Evolutionary conservation across 495 filamentous ascomycete species (phyloP).

Genomic region (Neurospora sp.): DNA sequence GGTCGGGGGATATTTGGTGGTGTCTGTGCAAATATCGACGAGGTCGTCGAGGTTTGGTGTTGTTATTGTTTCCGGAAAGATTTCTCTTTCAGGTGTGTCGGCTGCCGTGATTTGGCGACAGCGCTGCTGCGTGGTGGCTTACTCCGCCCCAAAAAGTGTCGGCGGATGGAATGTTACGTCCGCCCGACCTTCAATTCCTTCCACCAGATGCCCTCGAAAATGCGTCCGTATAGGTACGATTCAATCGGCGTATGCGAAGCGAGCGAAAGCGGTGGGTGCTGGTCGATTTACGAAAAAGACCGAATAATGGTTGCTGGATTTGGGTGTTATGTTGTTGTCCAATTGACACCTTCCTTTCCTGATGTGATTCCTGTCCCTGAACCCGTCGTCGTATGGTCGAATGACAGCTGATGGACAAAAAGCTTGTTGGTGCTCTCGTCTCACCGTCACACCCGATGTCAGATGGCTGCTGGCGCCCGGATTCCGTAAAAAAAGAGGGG

Average conservation of each 20-base stretch:
- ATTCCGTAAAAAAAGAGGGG: not conserved
- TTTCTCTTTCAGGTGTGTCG: not conserved
- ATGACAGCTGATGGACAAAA: not conserved
- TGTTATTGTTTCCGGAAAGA: not conserved
- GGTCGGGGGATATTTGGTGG: not conserved
- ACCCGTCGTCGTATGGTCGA: not conserved
- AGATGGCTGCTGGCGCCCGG: not conserved
- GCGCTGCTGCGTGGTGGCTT: not conserved
- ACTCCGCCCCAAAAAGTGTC: not conserved
- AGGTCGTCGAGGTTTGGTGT: not conserved
- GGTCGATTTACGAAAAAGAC: too few species aligned
- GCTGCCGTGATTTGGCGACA: not conserved
- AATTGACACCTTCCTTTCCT: not conserved
- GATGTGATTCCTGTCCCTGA: not conserved
- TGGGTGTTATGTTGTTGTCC: not conserved
- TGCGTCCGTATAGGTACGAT: not conserved
- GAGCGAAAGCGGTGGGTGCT: too few species aligned
- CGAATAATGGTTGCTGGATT: not conserved
- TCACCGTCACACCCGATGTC: not conserved
- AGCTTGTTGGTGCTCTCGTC: not conserved
- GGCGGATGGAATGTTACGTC: not conserved
- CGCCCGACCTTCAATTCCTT: not conserved
- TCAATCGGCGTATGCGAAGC: not conserved
- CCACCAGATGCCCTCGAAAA: not conserved
- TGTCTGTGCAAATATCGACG: not conserved